A percentile compares a stretch with the other conserved stretches of the same genome.
Conservation (phyloP, 2,329 filamentous ascomycete species). For the Phialophora expanda region DNA sequence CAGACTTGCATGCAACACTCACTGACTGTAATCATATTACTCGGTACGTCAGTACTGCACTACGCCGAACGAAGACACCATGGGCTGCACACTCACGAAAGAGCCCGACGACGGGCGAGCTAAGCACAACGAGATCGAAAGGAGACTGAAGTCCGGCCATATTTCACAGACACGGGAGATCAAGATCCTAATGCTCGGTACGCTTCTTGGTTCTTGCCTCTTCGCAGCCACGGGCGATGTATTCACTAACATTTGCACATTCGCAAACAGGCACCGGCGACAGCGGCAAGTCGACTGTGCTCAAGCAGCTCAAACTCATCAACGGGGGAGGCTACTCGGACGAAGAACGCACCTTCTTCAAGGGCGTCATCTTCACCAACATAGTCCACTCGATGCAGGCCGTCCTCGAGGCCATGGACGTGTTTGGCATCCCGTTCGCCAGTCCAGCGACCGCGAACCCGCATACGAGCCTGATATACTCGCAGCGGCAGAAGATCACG, state of each 20-base stretch:
- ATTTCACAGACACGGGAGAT: constrained; percentile 99
- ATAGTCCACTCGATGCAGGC: constrained; percentile 73
- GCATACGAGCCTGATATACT: constrained; percentile 96
- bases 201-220: constrained; percentile 41
- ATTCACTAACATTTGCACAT: neutral
- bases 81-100: constrained; percentile 99
- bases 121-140: constrained; percentile 99
- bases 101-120: constrained; percentile 99
- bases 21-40: neutral
- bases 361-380: constrained; percentile 74
- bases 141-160: constrained; percentile 96
- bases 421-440: constrained; percentile 77
- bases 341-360: constrained; percentile 74
- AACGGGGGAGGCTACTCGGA: constrained; percentile 98
- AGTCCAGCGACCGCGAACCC: constrained; percentile 87
- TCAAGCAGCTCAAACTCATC: constrained; percentile 99
- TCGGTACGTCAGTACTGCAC: neutral
- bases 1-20: neutral
- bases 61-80: constrained; percentile 55
- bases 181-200: constrained; percentile 99
- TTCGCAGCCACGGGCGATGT: constrained; percentile 16
- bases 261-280: constrained; percentile 81
- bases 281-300: constrained; percentile 91
- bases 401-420: constrained; percentile 72
- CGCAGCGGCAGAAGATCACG: constrained; percentile 95